Evolutionary conservation across 257 asterid genomes (phyloP).

Genomic region (Nicotiana attenuata): DNA sequence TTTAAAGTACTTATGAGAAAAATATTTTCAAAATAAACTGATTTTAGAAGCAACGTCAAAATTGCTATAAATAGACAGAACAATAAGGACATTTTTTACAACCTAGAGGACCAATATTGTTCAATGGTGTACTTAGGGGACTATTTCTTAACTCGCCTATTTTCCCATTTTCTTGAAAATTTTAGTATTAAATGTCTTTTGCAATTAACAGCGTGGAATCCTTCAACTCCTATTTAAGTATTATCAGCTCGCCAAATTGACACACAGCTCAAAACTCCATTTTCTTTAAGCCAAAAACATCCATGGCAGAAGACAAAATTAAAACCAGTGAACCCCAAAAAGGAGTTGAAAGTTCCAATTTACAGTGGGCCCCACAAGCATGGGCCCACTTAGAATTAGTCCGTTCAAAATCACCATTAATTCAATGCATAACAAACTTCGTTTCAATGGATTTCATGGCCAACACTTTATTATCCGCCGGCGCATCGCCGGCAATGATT

Average conservation of each 20-base stretch:
- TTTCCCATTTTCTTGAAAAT: no score
- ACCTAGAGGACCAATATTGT: no score
- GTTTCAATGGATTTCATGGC: conserved; percentile 95
- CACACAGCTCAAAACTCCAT: neutral
- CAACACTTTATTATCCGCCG: conserved; percentile 73
- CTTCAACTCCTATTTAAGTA: no score
- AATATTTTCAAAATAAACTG: no score
- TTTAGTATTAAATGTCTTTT: no score
- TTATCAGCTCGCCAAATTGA: neutral
- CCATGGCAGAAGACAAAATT: conserved; percentile 30
- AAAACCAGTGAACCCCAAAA: conserved; percentile 15
- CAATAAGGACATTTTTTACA: no score
- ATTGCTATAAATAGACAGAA: no score
- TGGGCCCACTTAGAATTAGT: conserved; percentile 46
- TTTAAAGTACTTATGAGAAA: no score
- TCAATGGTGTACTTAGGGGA: no score
- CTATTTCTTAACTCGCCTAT: no score
- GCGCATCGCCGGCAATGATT: conserved; percentile 98
- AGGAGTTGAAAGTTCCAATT: neutral
- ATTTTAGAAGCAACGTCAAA: no score
- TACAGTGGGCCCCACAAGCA: conserved; percentile 39
- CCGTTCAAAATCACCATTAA: conserved; percentile 51
- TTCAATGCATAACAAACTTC: conserved; percentile 88
- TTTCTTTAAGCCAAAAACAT: neutral
- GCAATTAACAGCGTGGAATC: no score